Evolutionary conservation across 2,329 filamentous ascomycete species (phyloP).

Genomic region (Penicillium sp.): DNA sequence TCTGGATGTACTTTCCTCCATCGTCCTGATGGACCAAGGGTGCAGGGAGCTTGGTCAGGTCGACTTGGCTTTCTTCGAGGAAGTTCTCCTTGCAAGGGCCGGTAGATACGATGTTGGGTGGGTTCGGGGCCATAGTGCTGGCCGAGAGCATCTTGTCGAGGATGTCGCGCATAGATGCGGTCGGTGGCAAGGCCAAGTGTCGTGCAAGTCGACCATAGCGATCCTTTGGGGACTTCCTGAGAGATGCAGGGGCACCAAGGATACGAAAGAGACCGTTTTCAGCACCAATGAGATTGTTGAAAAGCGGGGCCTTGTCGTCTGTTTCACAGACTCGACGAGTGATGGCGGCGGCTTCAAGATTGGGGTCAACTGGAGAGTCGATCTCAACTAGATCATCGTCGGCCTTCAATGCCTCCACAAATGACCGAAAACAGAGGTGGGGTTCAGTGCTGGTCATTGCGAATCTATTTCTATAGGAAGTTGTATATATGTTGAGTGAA

Average conservation of each 20-base stretch:
- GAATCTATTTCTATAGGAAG: no score
- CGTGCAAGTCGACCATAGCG: constrained; percentile 24
- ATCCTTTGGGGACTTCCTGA: constrained; percentile 29
- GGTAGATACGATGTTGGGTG: constrained; percentile 26
- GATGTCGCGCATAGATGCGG: constrained; percentile 15
- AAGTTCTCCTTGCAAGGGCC: constrained; percentile 48
- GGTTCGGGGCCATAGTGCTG: not conserved
- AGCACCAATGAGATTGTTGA: constrained; percentile 52
- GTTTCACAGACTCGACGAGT: constrained; percentile 48
- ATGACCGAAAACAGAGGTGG: constrained; percentile 46
- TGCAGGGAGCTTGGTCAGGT: constrained; percentile 44
- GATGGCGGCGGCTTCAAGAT: constrained; percentile 51
- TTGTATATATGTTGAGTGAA: no score
- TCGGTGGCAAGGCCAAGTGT: not conserved
- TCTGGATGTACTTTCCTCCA: constrained; percentile 53
- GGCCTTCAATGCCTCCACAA: constrained; percentile 44
- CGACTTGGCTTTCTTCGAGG: constrained; percentile 41
- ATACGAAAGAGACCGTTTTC: constrained; percentile 50
- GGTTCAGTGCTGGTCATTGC: constrained; percentile 6
- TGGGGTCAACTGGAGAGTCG: constrained; percentile 40
- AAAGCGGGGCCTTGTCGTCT: constrained; percentile 50
- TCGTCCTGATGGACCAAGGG: constrained; percentile 47
- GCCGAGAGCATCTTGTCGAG: constrained; percentile 7
- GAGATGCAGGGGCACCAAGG: constrained; percentile 45
- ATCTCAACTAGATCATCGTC: constrained; percentile 50